These are phyloP conservation scores for Beta vulgaris DNA, from an alignment of 148 eudicot genomes.

Conservation along the genomic window DNA sequence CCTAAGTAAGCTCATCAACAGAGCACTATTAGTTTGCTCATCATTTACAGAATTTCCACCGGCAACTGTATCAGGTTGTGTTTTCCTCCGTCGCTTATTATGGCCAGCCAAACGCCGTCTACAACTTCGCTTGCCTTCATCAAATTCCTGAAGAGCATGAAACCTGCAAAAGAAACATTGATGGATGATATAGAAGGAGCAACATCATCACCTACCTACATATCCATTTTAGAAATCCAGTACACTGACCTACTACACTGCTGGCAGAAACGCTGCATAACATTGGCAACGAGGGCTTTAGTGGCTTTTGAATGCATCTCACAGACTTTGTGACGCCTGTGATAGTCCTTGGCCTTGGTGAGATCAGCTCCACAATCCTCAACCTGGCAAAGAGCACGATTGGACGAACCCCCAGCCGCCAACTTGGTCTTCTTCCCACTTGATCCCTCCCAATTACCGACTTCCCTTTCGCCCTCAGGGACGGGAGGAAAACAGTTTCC, in stretches of 20 bases:
- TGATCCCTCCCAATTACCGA: slow-evolving; percentile 36
- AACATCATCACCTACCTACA: too few species aligned
- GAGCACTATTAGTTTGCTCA: slow-evolving; percentile 56
- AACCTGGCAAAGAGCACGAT: slow-evolving; percentile 75
- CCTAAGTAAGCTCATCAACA: slow-evolving; percentile 57
- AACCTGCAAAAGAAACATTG: slow-evolving; percentile 42
- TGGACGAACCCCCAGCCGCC: too few species aligned
- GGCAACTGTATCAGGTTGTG: slow-evolving; percentile 57
- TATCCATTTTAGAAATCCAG: background rate
- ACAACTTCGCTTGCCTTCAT: slow-evolving; percentile 90
- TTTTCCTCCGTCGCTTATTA: slow-evolving; percentile 77
- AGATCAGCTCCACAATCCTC: slow-evolving; percentile 72
- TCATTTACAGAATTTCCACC: slow-evolving; percentile 42
- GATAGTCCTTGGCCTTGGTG: slow-evolving; percentile 75
- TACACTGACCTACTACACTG: slow-evolving; percentile 82
- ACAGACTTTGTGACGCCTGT: slow-evolving; percentile 85
- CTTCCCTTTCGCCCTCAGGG: too few species aligned
- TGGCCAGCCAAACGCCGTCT: slow-evolving; percentile 90
- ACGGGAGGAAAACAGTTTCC: too few species aligned
- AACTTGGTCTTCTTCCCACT: slow-evolving; percentile 66
- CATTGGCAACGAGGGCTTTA: slow-evolving; percentile 60
- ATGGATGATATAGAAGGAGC: background rate
- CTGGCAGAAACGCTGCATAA: slow-evolving; percentile 86
- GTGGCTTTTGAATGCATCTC: slow-evolving; percentile 71
- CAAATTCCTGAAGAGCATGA: slow-evolving; percentile 86